A percentile compares a stretch with the other conserved stretches of the same genome.
These are phyloP conservation scores for Wickerhamiella nectarea DNA, from an alignment of 805 yeast species.

Conservation along the genomic window DNA sequence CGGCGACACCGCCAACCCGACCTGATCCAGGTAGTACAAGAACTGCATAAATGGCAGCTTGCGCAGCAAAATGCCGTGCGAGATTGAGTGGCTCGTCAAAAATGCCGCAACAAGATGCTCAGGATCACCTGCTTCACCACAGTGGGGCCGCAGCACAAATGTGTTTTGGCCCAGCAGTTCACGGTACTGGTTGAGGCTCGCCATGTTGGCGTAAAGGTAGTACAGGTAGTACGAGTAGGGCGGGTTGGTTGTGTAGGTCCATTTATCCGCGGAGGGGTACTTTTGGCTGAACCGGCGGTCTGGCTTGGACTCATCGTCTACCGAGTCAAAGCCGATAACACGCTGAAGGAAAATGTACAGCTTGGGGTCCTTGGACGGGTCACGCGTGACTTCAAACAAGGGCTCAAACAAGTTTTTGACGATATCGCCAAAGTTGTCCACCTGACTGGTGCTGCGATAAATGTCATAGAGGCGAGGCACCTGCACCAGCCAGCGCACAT, in stretches of 20 bases:
- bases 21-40: slow-evolving; percentile 81
- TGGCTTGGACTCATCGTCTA: slow-evolving; percentile 90
- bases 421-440: slow-evolving; percentile 60
- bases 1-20: slow-evolving; percentile 98
- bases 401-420: slow-evolving; percentile 73
- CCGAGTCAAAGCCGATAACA: slow-evolving; percentile 95
- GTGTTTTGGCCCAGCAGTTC: slow-evolving; percentile 64
- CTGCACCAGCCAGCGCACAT: slow-evolving; percentile 94
- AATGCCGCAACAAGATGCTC: slow-evolving; percentile 89
- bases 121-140: slow-evolving; percentile 99
- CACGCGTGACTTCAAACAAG: slow-evolving; percentile 72
- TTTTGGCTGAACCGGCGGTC: slow-evolving; percentile 73
- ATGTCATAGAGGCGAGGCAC: slow-evolving; percentile 87
- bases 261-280: slow-evolving; percentile 71
- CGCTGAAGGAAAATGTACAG: slow-evolving; percentile 76
- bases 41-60: slow-evolving; percentile 93
- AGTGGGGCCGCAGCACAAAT: slow-evolving; percentile 90
- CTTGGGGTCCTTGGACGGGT: slow-evolving; percentile 85
- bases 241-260: slow-evolving; percentile 73
- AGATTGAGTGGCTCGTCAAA: slow-evolving; percentile 78
- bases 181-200: slow-evolving; percentile 79
- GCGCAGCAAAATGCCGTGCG: slow-evolving; percentile 87
- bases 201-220: slow-evolving; percentile 73
- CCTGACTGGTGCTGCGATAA: slow-evolving; percentile 64
- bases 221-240: slow-evolving; percentile 95